A percentile compares a stretch with the other conserved stretches of the same genome.
These are phyloP conservation scores for Pestalotiopsis sp. DNA, from an alignment of 2,329 filamentous ascomycete species.

Conservation along the genomic window DNA sequence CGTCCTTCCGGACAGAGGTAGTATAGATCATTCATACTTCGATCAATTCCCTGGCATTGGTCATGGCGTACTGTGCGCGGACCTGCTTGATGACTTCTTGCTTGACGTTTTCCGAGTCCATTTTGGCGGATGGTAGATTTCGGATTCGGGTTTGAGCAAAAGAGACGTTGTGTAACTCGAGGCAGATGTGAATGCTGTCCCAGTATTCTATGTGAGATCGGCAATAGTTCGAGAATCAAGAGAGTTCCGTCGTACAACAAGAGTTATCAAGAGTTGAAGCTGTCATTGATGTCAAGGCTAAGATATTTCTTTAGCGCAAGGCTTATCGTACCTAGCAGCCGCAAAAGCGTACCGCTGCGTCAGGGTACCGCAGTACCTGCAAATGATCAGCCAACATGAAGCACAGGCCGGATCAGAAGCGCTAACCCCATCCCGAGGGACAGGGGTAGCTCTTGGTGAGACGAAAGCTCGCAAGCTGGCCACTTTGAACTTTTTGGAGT, in stretches of 20 bases:
- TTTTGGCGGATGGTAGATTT: conserved; percentile 29
- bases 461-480: conserved; percentile 15
- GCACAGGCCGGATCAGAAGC: not conserved
- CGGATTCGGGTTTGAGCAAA: not conserved
- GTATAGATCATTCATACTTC: conserved; percentile 51
- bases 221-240: not conserved
- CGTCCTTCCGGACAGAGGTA: not conserved
- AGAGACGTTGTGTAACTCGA: not conserved
- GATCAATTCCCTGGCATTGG: conserved; percentile 71
- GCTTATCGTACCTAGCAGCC: not conserved
- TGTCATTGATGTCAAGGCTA: conserved; percentile 13
- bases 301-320: conserved; percentile 15
- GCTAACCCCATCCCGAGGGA: not conserved
- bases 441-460: conserved; percentile 13
- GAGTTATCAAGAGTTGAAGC: not conserved
- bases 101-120: conserved; percentile 63
- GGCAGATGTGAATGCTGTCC: not conserved
- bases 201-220: not conserved
- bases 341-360: not conserved
- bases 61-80: conserved; percentile 64
- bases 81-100: conserved; percentile 67
- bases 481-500: conserved; percentile 14
- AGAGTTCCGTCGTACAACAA: not conserved
- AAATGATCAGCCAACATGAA: too few species aligned
- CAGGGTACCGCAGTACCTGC: not conserved